Evolutionary conservation across 257 asterid genomes (phyloP).

Genomic region (Capsicum pubescens): DNA sequence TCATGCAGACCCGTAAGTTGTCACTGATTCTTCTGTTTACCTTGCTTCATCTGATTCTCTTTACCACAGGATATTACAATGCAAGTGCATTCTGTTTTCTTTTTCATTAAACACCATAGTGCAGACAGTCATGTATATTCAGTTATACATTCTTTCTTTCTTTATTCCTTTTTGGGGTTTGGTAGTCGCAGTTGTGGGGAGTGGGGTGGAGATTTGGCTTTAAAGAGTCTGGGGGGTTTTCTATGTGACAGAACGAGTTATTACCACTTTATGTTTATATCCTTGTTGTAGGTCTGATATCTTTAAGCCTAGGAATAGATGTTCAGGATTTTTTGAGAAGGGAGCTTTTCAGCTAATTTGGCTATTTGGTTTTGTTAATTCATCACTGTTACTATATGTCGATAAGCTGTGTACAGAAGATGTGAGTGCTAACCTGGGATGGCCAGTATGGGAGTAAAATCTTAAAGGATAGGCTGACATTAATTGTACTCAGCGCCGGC

Average conservation of each 20-base stretch:
- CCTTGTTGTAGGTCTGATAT: slow-evolving; percentile 3
- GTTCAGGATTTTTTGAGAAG: not conserved
- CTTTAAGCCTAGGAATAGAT: not conserved
- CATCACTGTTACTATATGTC: not conserved
- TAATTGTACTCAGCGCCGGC: not conserved
- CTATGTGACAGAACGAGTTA: not conserved
- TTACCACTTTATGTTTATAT: not conserved
- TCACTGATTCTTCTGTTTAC: slow-evolving; percentile 26
- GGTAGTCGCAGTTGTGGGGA: slow-evolving; percentile 8
- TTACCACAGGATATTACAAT: not conserved
- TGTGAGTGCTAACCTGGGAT: slow-evolving; percentile 24
- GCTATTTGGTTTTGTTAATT: slow-evolving; percentile 9
- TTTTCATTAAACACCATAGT: not conserved
- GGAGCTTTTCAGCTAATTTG: not conserved
- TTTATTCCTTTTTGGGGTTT: slow-evolving; percentile 9
- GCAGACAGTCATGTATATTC: not conserved
- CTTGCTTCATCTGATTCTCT: slow-evolving; percentile 24
- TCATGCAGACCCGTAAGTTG: slow-evolving; percentile 97
- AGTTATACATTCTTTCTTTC: slow-evolving; percentile 10
- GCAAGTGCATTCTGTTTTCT: slow-evolving; percentile 8
- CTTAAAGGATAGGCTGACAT: not conserved
- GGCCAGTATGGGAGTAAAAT: slow-evolving; percentile 24
- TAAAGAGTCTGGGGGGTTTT: not conserved
- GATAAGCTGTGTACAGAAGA: not conserved
- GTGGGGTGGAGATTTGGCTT: not conserved